These are phyloP conservation scores for Calonectria honghensis DNA, from an alignment of 2,329 filamentous ascomycete genomes.

Conservation along the genomic window DNA sequence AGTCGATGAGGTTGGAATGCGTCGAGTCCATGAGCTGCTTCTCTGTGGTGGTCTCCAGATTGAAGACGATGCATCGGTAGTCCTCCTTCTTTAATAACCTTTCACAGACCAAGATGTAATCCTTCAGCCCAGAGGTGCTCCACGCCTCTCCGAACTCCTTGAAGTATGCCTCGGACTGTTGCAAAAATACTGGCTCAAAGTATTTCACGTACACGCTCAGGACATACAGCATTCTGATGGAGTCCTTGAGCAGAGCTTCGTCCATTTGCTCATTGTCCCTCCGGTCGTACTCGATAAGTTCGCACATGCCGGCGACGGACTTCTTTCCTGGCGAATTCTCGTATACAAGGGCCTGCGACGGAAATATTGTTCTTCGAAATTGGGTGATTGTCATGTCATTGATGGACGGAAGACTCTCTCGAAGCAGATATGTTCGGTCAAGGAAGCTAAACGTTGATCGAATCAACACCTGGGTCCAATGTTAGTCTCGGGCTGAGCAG, in stretches of 20 bases:
- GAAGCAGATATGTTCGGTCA: conserved; percentile 90
- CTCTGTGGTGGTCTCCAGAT: conserved; percentile 89
- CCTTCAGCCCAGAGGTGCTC: conserved; percentile 78
- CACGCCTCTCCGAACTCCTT: conserved; percentile 80
- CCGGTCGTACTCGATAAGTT: conserved; percentile 84
- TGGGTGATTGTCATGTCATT: conserved; percentile 86
- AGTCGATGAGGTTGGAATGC: conserved; percentile 82
- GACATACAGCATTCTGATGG: conserved; percentile 89
- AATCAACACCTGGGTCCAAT: conserved; percentile 77
- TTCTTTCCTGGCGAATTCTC: conserved; percentile 53
- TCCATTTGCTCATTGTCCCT: conserved; percentile 74
- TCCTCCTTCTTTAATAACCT: conserved; percentile 83
- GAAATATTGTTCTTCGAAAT: conserved; percentile 79
- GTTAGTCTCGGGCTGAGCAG: conserved; percentile 37
- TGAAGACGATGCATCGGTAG: conserved; percentile 85
- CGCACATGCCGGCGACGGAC: conserved; percentile 77
- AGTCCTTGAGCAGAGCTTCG: conserved; percentile 79
- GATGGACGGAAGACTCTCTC: conserved; percentile 81
- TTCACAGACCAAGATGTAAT: conserved; percentile 84
- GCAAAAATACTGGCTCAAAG: conserved; percentile 87
- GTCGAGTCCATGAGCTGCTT: conserved; percentile 83
- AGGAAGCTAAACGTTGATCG: conserved; percentile 95
- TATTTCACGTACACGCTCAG: conserved; percentile 85
- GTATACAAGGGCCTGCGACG: conserved; percentile 49
- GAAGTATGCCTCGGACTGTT: conserved; percentile 81